Evolutionary conservation across 2,329 filamentous ascomycete species (phyloP).

Genomic region (Verticillium dahliae): DNA sequence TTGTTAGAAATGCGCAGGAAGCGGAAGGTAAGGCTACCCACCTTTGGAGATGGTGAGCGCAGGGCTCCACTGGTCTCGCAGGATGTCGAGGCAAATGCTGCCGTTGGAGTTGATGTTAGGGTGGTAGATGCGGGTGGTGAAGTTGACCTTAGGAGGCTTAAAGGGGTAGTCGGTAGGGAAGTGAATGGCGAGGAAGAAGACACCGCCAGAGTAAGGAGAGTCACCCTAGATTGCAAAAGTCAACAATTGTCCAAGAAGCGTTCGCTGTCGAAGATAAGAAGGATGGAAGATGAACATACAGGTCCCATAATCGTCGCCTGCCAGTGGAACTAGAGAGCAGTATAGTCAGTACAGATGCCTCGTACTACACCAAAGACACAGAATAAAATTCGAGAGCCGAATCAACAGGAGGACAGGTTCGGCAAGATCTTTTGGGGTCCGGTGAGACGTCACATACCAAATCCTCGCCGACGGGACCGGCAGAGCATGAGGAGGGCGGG

Average conservation of each 20-base stretch:
- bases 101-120: constrained; percentile 99
- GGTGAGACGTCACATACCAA: constrained; percentile 63
- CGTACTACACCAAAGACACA: too few relatives aligned
- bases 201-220: constrained; percentile 94
- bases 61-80: constrained; percentile 98
- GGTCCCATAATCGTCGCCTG: constrained; percentile 99
- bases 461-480: constrained; percentile 94
- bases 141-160: constrained; percentile 99
- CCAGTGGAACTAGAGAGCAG: constrained; percentile 83
- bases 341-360: constrained; percentile 5
- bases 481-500: constrained; percentile 97
- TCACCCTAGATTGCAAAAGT: constrained; percentile 56
- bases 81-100: constrained; percentile 97
- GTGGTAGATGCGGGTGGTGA: constrained; percentile 99
- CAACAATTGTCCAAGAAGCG: neutral
- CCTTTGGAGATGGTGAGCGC: constrained; percentile 98
- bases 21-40: constrained; percentile 31
- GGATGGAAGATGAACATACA: constrained; percentile 51
- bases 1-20: constrained; percentile 1
- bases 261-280: neutral
- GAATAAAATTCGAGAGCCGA: neutral
- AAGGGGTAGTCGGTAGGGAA: constrained; percentile 99
- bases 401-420: neutral
- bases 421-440: neutral
- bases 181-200: constrained; percentile 98